Conservation (phyloP, 805 yeast genomes). For the Saturnispora diversa region DNA sequence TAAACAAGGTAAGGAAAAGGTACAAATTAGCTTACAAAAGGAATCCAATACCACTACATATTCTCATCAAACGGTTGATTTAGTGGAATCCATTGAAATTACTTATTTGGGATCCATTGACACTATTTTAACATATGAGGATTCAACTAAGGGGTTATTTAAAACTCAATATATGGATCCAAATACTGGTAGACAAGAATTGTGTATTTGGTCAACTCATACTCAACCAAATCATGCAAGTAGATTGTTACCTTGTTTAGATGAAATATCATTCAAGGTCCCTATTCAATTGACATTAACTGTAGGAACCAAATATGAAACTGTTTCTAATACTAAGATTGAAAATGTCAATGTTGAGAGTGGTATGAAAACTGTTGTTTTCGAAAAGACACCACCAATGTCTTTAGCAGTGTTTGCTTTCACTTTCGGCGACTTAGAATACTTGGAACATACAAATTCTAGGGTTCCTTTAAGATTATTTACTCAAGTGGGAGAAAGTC, state of each 20-base stretch:
- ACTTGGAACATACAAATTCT: conserved; percentile 29
- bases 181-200: conserved; percentile 40
- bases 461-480: conserved; percentile 44
- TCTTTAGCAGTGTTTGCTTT: conserved; percentile 60
- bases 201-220: conserved; percentile 58
- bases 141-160: conserved; percentile 57
- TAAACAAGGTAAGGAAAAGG: conserved; percentile 12
- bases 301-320: conserved; percentile 39
- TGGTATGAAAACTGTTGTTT: conserved; percentile 31
- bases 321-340: conserved; percentile 42
- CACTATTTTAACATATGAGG: conserved; percentile 43
- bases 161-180: conserved; percentile 55
- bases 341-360: conserved; percentile 18
- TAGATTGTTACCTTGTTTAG: conserved; percentile 59
- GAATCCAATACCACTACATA: conserved; percentile 31
- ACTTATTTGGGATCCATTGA: conserved; percentile 46
- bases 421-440: conserved; percentile 59
- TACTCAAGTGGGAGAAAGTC: conserved; percentile 46
- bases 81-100: conserved; percentile 23
- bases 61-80: conserved; percentile 11
- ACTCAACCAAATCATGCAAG: conserved; percentile 63
- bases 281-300: conserved; percentile 42
- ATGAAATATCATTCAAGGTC: conserved; percentile 51
- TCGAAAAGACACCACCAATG: conserved; percentile 50
- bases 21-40: conserved; percentile 31